phyloP scores from a whole-genome alignment of 305 asterid genomes.

The Plantago coronopus region DNA sequence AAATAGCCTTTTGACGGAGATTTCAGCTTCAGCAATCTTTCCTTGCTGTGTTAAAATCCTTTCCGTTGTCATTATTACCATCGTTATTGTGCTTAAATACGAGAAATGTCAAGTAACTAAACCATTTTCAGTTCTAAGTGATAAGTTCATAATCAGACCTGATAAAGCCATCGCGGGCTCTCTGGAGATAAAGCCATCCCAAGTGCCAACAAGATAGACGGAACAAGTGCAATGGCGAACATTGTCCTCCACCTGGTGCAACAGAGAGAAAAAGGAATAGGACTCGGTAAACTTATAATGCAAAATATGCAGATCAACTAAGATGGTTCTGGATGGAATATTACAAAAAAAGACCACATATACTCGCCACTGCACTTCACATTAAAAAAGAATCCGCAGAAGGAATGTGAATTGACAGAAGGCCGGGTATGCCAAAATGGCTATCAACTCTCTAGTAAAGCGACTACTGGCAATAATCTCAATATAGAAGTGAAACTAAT shows the following conservation, averaged over 20 bases:
- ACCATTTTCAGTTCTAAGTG: constrained; percentile 4
- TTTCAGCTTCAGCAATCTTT: constrained; percentile 67
- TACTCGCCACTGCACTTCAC: no score
- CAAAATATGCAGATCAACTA: background rate
- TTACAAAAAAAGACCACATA: background rate
- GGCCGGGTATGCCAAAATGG: background rate
- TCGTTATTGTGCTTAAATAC: constrained; percentile 2
- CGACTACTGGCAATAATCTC: background rate
- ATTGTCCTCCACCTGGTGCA: constrained; percentile 93
- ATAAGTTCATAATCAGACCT: constrained; percentile 44
- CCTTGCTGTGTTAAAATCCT: constrained; percentile 65
- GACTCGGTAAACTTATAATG: background rate
- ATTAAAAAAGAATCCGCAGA: no score
- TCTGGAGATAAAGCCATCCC: constrained; percentile 99
- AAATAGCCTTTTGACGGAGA: constrained; percentile 57
- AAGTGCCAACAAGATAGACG: constrained; percentile 70
- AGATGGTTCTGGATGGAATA: background rate
- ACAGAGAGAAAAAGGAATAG: constrained; percentile 5
- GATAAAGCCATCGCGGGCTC: constrained; percentile 96
- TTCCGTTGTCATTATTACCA: constrained; percentile 25
- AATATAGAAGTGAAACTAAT: background rate
- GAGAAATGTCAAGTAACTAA: constrained; percentile 9
- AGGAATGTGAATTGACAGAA: background rate
- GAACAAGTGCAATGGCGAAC: constrained; percentile 78
- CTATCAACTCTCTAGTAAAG: background rate